phyloP scores from a whole-genome alignment of 257 asterid species.

The Hygrophila difformis region DNA sequence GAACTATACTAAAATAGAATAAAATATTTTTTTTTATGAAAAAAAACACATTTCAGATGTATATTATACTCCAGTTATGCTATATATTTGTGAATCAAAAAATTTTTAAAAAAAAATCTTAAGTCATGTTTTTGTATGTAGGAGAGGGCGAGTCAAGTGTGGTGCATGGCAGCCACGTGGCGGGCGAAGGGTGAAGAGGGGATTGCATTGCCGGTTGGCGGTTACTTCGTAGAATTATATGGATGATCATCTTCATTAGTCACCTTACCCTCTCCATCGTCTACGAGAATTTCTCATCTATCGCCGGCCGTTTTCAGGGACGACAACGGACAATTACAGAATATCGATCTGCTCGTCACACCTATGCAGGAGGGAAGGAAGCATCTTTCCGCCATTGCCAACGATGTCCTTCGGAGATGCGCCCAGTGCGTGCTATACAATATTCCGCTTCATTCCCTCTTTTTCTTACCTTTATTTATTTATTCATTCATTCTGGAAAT shows the following conservation, averaged over 20 bases:
- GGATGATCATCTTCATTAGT: constrained; percentile 18
- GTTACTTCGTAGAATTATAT: constrained; percentile 14
- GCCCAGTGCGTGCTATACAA: constrained; percentile 55
- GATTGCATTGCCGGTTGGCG: constrained; percentile 16
- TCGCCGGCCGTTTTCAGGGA: neutral
- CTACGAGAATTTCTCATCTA: neutral
- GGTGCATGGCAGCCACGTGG: constrained; percentile 46
- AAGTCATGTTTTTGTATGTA: no score
- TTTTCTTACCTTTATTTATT: no score
- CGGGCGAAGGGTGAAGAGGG: neutral
- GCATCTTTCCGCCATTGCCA: constrained; percentile 64
- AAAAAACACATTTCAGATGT: no score
- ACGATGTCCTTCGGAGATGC: constrained; percentile 48
- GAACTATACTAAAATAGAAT: no score
- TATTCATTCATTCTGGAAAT: neutral
- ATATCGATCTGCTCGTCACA: no score
- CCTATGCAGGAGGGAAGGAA: constrained; percentile 38
- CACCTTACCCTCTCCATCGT: neutral
- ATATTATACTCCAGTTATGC: no score
- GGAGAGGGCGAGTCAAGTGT: neutral
- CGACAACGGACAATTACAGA: neutral
- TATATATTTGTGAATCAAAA: no score
- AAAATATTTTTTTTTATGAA: no score
- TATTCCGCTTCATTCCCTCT: neutral
- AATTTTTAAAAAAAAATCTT: no score